Conservation (phyloP, 371 early-diverging fungal genomes). For the Rhizopus sp. region DNA sequence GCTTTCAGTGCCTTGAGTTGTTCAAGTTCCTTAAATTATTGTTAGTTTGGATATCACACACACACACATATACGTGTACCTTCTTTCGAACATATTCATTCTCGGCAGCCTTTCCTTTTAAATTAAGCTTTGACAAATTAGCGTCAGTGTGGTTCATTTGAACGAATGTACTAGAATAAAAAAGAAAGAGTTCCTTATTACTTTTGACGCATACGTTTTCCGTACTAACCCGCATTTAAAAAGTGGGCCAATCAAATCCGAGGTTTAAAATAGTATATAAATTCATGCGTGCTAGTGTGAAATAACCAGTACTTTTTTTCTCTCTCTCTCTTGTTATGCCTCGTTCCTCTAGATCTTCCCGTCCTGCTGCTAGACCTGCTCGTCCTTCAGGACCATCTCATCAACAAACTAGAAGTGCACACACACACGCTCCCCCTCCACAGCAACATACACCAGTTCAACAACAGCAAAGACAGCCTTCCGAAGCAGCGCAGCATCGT, state of each 20-base stretch:
- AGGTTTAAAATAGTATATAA: too few relatives aligned
- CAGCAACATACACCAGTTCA: constrained; percentile 29
- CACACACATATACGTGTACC: constrained; percentile 22
- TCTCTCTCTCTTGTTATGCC: constrained; percentile 17
- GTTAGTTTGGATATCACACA: background rate
- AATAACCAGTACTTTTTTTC: constrained; percentile 1
- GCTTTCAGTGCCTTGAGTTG: constrained; percentile 33
- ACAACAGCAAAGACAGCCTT: constrained; percentile 36
- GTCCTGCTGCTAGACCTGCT: constrained; percentile 51
- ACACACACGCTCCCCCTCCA: constrained; percentile 64
- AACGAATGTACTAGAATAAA: background rate
- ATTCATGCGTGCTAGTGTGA: background rate
- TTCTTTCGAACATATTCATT: constrained; percentile 42
- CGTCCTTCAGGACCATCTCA: constrained; percentile 54
- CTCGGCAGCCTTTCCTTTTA: constrained; percentile 43
- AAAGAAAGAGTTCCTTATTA: background rate
- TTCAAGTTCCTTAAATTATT: constrained; percentile 29
- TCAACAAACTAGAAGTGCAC: constrained; percentile 66
- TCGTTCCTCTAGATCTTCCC: constrained; percentile 30
- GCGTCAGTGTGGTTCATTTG: background rate
- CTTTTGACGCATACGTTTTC: constrained; percentile 5
- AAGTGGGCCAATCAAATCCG: background rate
- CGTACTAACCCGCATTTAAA: background rate
- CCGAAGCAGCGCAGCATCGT: constrained; percentile 42
- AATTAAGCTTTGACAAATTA: constrained; percentile 17